phyloP scores from a whole-genome alignment of 306 rosid species.

The Alnus glutinosa region DNA sequence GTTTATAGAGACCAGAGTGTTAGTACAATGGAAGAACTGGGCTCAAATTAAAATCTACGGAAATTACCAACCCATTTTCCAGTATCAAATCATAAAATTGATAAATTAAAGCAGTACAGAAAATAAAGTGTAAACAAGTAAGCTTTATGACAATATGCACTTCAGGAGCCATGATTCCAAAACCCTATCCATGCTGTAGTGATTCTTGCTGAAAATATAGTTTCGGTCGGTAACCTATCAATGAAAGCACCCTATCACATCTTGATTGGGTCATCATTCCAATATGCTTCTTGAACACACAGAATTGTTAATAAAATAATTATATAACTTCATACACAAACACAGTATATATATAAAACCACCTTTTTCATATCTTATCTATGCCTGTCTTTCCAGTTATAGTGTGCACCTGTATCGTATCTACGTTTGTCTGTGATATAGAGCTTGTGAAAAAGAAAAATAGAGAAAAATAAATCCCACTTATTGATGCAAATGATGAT shows the following conservation, averaged over 20 bases:
- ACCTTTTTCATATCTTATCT: too few relatives aligned
- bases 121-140: neutral
- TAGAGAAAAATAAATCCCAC: too few relatives aligned
- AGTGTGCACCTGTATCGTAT: too few relatives aligned
- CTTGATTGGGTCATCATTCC: neutral
- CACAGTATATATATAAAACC: too few relatives aligned
- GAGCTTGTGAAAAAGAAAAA: too few relatives aligned
- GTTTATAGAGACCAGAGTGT: constrained; percentile 9
- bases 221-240: neutral
- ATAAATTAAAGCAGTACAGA: too few relatives aligned
- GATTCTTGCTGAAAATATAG: neutral
- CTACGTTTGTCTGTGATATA: too few relatives aligned
- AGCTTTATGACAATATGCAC: neutral
- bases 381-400: too few relatives aligned
- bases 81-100: neutral
- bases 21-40: constrained; percentile 10
- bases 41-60: neutral
- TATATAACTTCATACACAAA: neutral
- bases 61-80: neutral
- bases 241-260: too few relatives aligned
- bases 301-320: neutral
- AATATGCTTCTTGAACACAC: neutral
- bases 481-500: too few relatives aligned
- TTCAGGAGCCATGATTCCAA: neutral
- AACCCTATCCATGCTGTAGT: neutral